phyloP scores from a whole-genome alignment of 2,329 filamentous ascomycete species.

The Pseudogymnoascus destructans region DNA sequence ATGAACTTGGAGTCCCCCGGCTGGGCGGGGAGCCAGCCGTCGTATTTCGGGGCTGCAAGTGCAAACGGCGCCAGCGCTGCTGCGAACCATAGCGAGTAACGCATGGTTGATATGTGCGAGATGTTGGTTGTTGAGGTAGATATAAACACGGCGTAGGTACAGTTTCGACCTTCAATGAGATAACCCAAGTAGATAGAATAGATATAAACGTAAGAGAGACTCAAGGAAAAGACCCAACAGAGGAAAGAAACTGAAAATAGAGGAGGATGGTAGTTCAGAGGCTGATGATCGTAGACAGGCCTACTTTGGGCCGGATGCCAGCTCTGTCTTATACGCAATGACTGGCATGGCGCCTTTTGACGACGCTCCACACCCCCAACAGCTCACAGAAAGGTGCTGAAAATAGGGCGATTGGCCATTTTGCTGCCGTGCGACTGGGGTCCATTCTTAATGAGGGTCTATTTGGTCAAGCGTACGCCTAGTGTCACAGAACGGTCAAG shows the following conservation, averaged over 20 bases:
- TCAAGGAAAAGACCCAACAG: conserved; percentile 6
- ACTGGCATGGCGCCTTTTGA: conserved; percentile 2
- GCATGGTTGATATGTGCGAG: conserved; percentile 30
- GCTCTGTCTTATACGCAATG: conserved; percentile 4
- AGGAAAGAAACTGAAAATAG: conserved; percentile 1
- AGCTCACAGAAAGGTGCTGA: neutral
- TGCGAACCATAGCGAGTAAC: conserved; percentile 34
- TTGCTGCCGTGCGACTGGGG: conserved; percentile 6
- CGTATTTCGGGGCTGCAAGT: conserved; percentile 22
- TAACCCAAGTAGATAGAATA: neutral
- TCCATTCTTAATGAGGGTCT: conserved; percentile 8
- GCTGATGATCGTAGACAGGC: conserved; percentile 7
- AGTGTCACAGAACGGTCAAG: conserved; percentile 6
- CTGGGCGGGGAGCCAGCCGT: conserved; percentile 14
- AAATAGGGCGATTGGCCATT: conserved; percentile 5
- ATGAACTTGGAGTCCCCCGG: conserved; percentile 29
- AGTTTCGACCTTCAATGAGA: conserved; percentile 3
- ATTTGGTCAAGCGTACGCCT: conserved; percentile 1
- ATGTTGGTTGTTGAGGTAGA: neutral
- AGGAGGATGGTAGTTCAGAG: neutral
- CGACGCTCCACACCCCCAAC: conserved; percentile 1
- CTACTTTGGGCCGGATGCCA: neutral
- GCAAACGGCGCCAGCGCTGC: conserved; percentile 37
- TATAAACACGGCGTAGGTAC: conserved; percentile 4
- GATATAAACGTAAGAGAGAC: conserved; percentile 6